Base-by-base conservation (phyloP, 2,329 filamentous ascomycete genomes). In the Colletotrichum sansevieriae region DNA sequence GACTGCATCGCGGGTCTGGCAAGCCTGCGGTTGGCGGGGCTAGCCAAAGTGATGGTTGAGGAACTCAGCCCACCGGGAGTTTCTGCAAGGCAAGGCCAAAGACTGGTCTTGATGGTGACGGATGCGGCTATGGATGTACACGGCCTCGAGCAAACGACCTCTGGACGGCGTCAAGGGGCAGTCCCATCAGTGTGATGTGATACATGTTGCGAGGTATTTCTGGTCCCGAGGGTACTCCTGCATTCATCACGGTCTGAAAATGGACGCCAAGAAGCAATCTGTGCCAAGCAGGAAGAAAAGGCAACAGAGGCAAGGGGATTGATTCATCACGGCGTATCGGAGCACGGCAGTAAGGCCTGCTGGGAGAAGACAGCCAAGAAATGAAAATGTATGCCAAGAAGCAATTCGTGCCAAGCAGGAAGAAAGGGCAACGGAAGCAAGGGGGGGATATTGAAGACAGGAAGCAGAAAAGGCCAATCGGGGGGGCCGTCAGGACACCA, bases 1-100 rank as follows among this genome's bases (percentile, higher is more conserved):
- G 64, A 33, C 49, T 29, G 7, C 44, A 29, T 55, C 64, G 15
- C 33, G 61, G 46, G 74, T 60, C 65, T 39, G 29, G 8, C 29
- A 29, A 29, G 29, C 29, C 7, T 29, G 8, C 29, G 60, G 59
- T 25, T 55, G 52, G 15, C 41, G 3, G 22, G 29, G 65, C 60
- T 29, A 66, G 76, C 76, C 67, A 76, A 73, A 73, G 29, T 75
- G 73, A 51, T 72, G 67, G 13, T 71, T 79, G 65, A 56, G 5
- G 44, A 43, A 20, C 33, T 68, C 65, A 65, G 65, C 33, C 57
- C 29, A 15, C 25, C 25, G n/a, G 55, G 37, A 20, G 25, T 13
- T 20, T 25, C 25, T 57, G 54, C 22, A 29, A 29, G n/a, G 54
- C 22, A 29, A 29, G n/a, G 25, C 12, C 39, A 25, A 33, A 37